A percentile compares a stretch with the other conserved stretches of the same genome.
phyloP scores from a whole-genome alignment of 2,329 filamentous ascomycete species.

The Cladorrhinum sp. region DNA sequence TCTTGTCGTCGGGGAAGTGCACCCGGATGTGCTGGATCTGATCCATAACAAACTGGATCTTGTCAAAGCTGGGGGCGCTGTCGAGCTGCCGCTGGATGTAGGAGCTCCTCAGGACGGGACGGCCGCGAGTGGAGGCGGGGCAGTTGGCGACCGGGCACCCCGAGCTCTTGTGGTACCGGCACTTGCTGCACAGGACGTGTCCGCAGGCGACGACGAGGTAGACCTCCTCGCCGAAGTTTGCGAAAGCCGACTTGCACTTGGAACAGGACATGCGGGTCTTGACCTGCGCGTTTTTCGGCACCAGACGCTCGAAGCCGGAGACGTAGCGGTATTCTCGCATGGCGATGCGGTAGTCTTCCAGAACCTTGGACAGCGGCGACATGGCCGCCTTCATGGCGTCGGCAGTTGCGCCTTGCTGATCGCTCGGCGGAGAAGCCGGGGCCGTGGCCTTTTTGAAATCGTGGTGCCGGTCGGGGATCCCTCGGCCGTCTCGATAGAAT shows the following conservation, averaged over 20 bases:
- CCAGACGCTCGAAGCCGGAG: constrained; percentile 4
- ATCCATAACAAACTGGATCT: constrained; percentile 26
- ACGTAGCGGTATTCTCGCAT: constrained; percentile 12
- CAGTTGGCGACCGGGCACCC: constrained; percentile 17
- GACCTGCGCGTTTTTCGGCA: not conserved
- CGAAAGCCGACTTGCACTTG: constrained; percentile 1
- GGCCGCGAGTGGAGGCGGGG: constrained; percentile 17
- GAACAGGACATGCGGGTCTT: not conserved
- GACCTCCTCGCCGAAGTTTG: not conserved
- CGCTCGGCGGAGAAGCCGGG: not conserved
- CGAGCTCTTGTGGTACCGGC: constrained; percentile 8
- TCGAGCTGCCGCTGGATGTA: not conserved
- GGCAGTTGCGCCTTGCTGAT: not conserved
- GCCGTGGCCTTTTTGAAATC: constrained; percentile 1
- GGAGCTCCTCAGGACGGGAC: constrained; percentile 21
- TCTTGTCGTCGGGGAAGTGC: constrained; percentile 23
- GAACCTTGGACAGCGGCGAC: constrained; percentile 15
- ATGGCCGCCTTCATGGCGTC: constrained; percentile 19
- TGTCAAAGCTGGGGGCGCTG: constrained; percentile 13
- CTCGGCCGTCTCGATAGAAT: constrained; percentile 18
- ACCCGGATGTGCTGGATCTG: constrained; percentile 15
- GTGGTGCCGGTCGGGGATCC: constrained; percentile 5
- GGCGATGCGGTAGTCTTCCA: constrained; percentile 12
- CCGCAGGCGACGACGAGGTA: constrained; percentile 29
- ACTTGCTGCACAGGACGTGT: constrained; percentile 27